Conservation (phyloP, 345 rosid species). For the Arabidopsis suecica region DNA sequence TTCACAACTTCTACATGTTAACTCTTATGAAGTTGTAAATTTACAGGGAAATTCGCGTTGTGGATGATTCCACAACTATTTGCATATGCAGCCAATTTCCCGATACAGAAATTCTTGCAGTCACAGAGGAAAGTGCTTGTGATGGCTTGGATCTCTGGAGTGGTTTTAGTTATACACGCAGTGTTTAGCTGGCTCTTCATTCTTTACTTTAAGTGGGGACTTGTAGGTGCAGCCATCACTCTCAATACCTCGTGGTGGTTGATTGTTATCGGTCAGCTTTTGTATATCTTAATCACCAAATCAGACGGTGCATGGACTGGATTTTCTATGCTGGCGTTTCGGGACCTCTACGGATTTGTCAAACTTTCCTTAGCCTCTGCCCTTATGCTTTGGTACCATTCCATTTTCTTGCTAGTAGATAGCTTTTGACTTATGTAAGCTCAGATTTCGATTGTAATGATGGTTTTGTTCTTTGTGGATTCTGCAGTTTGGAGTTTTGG, state of each 20-base stretch:
- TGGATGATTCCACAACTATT: conserved; percentile 92
- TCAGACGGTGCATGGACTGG: conserved; percentile 98
- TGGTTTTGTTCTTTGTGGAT: neutral
- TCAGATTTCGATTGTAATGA: neutral
- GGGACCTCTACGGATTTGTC: conserved; percentile 74
- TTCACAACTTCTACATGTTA: neutral
- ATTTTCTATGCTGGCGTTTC: conserved; percentile 84
- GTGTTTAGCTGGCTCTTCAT: conserved; percentile 83
- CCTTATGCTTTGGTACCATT: conserved; percentile 79
- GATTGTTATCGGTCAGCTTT: conserved; percentile 63
- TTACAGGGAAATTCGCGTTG: conserved; percentile 78
- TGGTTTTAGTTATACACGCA: conserved; percentile 63
- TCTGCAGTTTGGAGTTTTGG: conserved; percentile 93
- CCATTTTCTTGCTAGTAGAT: neutral
- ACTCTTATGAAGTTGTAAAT: neutral
- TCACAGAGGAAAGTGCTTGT: conserved; percentile 87
- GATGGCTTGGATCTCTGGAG: conserved; percentile 77
- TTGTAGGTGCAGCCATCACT: conserved; percentile 82
- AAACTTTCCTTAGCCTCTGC: conserved; percentile 93
- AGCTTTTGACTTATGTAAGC: neutral
- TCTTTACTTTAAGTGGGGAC: conserved; percentile 75
- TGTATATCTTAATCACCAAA: conserved; percentile 79
- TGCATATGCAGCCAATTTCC: conserved; percentile 88
- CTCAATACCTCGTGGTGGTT: conserved; percentile 94
- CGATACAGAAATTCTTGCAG: conserved; percentile 87